Evolutionary conservation across 2,329 filamentous ascomycete genomes (phyloP).

Genomic region (Tothia fuscella): DNA sequence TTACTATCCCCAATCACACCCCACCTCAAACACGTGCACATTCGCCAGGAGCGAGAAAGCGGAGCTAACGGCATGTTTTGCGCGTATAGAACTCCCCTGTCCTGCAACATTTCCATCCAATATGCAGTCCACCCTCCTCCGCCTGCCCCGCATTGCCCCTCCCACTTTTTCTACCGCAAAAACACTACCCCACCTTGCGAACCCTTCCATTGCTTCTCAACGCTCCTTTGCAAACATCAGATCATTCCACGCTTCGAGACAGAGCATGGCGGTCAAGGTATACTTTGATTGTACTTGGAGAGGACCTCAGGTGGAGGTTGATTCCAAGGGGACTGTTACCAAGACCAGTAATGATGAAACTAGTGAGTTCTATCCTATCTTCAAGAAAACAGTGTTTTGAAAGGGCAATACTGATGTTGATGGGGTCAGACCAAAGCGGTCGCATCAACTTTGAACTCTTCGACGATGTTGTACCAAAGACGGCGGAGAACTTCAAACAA

Average conservation of each 20-base stretch:
- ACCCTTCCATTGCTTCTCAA: constrained; percentile 22
- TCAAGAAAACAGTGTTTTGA: no score
- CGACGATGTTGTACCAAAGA: constrained; percentile 79
- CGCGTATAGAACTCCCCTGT: no score
- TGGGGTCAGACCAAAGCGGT: constrained; percentile 51
- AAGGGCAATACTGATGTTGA: no score
- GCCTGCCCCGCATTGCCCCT: constrained; percentile 3
- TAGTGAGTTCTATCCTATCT: no score
- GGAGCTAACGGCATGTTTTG: no score
- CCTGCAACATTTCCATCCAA: not conserved
- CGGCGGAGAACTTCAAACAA: constrained; percentile 70
- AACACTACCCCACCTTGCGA: constrained; percentile 8
- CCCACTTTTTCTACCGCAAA: not conserved
- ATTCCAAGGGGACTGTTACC: constrained; percentile 39
- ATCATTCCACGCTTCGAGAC: constrained; percentile 49
- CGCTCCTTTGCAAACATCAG: constrained; percentile 21
- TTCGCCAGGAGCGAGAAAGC: no score
- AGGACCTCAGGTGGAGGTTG: constrained; percentile 56
- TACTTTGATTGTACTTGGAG: constrained; percentile 48
- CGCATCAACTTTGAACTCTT: constrained; percentile 85
- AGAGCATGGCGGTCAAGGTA: constrained; percentile 65
- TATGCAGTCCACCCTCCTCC: not conserved
- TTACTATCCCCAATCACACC: no score
- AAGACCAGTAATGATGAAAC: constrained; percentile 11
- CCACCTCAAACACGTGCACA: no score